A percentile compares a stretch with the other conserved stretches of the same genome.
Evolutionary conservation across 2,329 filamentous ascomycete species (phyloP).

Genomic region (Chalara sp.): DNA sequence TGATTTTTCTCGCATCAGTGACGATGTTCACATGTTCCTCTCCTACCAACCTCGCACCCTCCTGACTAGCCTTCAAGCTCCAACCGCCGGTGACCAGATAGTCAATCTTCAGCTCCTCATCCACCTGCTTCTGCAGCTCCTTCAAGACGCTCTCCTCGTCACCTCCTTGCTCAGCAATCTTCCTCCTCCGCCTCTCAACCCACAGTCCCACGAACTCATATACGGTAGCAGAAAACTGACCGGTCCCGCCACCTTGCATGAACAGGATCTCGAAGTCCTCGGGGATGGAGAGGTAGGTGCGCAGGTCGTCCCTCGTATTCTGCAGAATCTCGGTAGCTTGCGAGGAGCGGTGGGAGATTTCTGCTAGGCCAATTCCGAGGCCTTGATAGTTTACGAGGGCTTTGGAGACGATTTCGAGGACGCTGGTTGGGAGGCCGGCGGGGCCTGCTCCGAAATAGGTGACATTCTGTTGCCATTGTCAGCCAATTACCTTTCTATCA

Average conservation of each 20-base stretch:
- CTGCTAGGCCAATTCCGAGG: slow-evolving; percentile 78
- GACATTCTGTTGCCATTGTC: slow-evolving; percentile 40
- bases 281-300: slow-evolving; percentile 71
- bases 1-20: slow-evolving; percentile 56
- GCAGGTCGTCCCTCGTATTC: slow-evolving; percentile 68
- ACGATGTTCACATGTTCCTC: slow-evolving; percentile 75
- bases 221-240: slow-evolving; percentile 75
- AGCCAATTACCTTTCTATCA: neutral
- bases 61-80: slow-evolving; percentile 83
- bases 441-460: slow-evolving; percentile 89
- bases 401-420: slow-evolving; percentile 69
- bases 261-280: slow-evolving; percentile 83
- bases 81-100: slow-evolving; percentile 86
- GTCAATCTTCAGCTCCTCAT: slow-evolving; percentile 71
- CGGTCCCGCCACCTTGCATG: slow-evolving; percentile 80
- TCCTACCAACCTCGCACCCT: slow-evolving; percentile 73
- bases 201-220: slow-evolving; percentile 82
- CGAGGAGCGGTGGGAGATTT: slow-evolving; percentile 82
- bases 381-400: slow-evolving; percentile 76
- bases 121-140: slow-evolving; percentile 55
- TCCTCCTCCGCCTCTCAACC: slow-evolving; percentile 42
- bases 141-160: slow-evolving; percentile 50
- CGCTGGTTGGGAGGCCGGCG: slow-evolving; percentile 73
- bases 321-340: slow-evolving; percentile 74
- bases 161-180: slow-evolving; percentile 35